Percentiles rank a stretch among this genome's conserved stretches.
Conservation (phyloP, 2,329 filamentous ascomycete species). For the Exophiala mesophila region DNA sequence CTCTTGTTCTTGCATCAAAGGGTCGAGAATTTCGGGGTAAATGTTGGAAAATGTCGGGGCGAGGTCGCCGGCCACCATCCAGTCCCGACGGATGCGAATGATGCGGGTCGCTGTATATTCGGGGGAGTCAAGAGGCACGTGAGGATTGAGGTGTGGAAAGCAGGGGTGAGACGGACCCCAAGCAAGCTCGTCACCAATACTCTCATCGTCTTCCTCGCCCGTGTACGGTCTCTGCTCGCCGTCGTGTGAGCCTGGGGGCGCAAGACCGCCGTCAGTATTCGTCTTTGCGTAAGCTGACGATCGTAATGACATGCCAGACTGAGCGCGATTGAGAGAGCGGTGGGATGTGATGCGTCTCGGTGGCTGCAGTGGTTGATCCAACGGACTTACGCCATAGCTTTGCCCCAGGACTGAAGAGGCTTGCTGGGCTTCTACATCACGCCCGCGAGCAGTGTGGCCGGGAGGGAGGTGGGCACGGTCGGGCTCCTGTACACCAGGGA, state of each 20-base stretch:
- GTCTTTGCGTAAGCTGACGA: conserved; percentile 34
- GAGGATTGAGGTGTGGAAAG: conserved; percentile 87
- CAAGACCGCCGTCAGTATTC: conserved; percentile 28
- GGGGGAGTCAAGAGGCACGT: conserved; percentile 72
- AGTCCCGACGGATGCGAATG: conserved; percentile 86
- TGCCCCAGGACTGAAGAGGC: conserved; percentile 19
- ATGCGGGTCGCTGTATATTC: conserved; percentile 77
- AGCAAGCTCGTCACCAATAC: conserved; percentile 65
- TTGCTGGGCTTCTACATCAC: conserved; percentile 13
- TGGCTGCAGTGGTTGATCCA: conserved; percentile 26
- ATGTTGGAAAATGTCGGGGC: conserved; percentile 91
- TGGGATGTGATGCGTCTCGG: conserved; percentile 24
- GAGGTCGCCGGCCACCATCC: conserved; percentile 82
- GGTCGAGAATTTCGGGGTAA: conserved; percentile 92
- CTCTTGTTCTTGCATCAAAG: conserved; percentile 75
- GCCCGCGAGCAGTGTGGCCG: conserved; percentile 15
- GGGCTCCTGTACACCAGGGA: conserved; percentile 13
- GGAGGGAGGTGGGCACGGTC: conserved; percentile 16
- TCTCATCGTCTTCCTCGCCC: conserved; percentile 40
- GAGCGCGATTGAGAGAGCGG: conserved; percentile 31
- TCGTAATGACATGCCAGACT: conserved; percentile 38
- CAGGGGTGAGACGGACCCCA: conserved; percentile 96
- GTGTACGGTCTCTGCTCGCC: conserved; percentile 20
- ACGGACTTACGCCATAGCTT: conserved; percentile 24
- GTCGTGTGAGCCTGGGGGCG: conserved; percentile 15